phyloP scores from a whole-genome alignment of 1,284 basidiomycete species.

The Leccinum pseudoinsigne region DNA sequence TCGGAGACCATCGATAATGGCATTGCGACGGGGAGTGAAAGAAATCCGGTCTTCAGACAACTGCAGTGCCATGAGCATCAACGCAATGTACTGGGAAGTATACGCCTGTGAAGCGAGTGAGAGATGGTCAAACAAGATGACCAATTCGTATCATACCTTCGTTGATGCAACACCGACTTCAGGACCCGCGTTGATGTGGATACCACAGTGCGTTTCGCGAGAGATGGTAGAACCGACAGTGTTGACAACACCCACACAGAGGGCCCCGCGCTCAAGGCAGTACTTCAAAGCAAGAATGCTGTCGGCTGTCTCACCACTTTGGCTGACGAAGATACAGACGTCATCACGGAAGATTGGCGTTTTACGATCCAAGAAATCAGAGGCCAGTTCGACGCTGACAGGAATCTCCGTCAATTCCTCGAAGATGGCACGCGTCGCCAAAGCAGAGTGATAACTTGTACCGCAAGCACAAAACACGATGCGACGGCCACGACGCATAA shows the following conservation, averaged over 20 bases:
- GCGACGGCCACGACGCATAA: slow-evolving; percentile 92
- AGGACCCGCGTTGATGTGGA: slow-evolving; percentile 99
- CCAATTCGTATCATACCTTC: slow-evolving; percentile 57
- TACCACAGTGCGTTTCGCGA: slow-evolving; percentile 98
- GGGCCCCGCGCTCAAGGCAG: slow-evolving; percentile 94
- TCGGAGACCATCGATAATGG: slow-evolving; percentile 95
- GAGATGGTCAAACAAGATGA: neutral
- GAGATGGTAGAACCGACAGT: slow-evolving; percentile 98
- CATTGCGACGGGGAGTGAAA: slow-evolving; percentile 85
- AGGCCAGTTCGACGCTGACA: slow-evolving; percentile 95
- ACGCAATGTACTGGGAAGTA: slow-evolving; percentile 98
- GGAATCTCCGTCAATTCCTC: slow-evolving; percentile 99
- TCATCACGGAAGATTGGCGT: slow-evolving; percentile 99
- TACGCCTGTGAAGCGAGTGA: slow-evolving; percentile 68
- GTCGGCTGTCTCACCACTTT: slow-evolving; percentile 99
- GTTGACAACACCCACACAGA: slow-evolving; percentile 98
- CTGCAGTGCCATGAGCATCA: slow-evolving; percentile 98
- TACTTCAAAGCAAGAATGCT: slow-evolving; percentile 97
- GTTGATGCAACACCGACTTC: slow-evolving; percentile 99
- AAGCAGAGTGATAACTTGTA: slow-evolving; percentile 96
- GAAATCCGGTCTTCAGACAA: slow-evolving; percentile 96
- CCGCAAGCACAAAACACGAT: slow-evolving; percentile 98
- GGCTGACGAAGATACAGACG: slow-evolving; percentile 95
- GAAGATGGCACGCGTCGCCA: slow-evolving; percentile 98
- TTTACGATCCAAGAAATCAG: slow-evolving; percentile 98